Evolutionary conservation across 352 stramenopile species (phyloP).

Genomic region (Pythium scleroteichum): DNA sequence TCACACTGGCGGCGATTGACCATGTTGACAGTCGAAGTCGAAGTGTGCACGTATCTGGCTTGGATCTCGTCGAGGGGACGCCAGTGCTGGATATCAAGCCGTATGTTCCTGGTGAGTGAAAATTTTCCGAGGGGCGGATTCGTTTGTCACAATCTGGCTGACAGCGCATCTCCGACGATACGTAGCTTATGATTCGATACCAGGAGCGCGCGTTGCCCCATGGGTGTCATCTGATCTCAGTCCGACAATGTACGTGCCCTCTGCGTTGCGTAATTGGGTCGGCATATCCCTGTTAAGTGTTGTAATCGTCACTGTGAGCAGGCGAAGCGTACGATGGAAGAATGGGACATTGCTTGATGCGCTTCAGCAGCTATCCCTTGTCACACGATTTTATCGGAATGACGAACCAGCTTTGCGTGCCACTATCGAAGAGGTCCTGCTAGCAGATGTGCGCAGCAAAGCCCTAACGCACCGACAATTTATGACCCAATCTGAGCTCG

Average conservation of each 20-base stretch:
- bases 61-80: constrained; percentile 96
- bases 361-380: constrained; percentile 37
- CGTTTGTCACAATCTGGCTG: background rate
- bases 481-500: constrained; percentile 41
- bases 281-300: no score
- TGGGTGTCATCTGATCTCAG: constrained; percentile 30
- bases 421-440: constrained; percentile 67
- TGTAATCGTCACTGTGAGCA: background rate
- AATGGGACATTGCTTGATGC: constrained; percentile 24
- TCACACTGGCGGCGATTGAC: constrained; percentile 90
- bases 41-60: constrained; percentile 76
- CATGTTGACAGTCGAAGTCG: constrained; percentile 55
- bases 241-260: constrained; percentile 18
- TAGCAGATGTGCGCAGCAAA: constrained; percentile 77
- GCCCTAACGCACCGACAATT: constrained; percentile 55
- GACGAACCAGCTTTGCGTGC: constrained; percentile 32
- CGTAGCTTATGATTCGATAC: constrained; percentile 25
- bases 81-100: constrained; percentile 98
- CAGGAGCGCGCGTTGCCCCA: constrained; percentile 7
- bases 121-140: no score
- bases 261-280: no score
- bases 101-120: constrained; percentile 86
- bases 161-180: background rate
- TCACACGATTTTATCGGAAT: constrained; percentile 47
- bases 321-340: constrained; percentile 49